Conservation (phyloP, 805 yeast genomes). For the Ogataea allantospora region DNA sequence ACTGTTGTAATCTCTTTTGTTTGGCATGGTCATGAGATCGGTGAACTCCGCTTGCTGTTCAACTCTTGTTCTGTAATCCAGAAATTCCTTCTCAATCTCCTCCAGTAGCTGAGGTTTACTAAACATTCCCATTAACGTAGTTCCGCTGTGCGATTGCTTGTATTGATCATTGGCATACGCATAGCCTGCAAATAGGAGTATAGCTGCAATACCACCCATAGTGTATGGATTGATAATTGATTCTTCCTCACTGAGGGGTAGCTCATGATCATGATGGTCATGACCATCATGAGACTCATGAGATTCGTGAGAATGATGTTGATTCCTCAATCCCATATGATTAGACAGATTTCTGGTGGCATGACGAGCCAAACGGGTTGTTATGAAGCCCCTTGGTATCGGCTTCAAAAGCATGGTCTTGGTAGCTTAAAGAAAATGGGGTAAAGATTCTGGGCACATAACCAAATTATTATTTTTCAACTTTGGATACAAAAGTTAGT, state of each 20-base stretch:
- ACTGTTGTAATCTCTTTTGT: conserved; percentile 16
- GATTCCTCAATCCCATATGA: neutral
- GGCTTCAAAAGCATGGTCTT: conserved; percentile 1
- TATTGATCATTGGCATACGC: conserved; percentile 49
- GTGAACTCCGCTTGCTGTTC: conserved; percentile 19
- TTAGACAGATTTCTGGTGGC: neutral
- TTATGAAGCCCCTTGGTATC: neutral
- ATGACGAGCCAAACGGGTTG: neutral
- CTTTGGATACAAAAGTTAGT: neutral
- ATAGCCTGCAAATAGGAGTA: conserved; percentile 39
- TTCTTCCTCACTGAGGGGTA: conserved; percentile 29
- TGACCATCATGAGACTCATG: conserved; percentile 14
- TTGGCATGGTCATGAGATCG: conserved; percentile 20
- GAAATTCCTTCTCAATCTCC: conserved; percentile 23
- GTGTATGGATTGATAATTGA: conserved; percentile 29
- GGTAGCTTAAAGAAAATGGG: conserved; percentile 3
- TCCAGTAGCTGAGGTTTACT: conserved; percentile 17
- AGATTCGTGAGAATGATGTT: neutral
- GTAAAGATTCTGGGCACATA: conserved; percentile 13
- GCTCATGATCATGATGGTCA: conserved; percentile 20
- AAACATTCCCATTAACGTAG: conserved; percentile 22
- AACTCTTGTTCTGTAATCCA: conserved; percentile 26
- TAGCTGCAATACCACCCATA: conserved; percentile 19
- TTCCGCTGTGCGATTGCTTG: conserved; percentile 41
- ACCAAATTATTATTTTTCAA: conserved; percentile 8